Conservation (phyloP, 306 rosid genomes). For the Cicer judaicum region DNA sequence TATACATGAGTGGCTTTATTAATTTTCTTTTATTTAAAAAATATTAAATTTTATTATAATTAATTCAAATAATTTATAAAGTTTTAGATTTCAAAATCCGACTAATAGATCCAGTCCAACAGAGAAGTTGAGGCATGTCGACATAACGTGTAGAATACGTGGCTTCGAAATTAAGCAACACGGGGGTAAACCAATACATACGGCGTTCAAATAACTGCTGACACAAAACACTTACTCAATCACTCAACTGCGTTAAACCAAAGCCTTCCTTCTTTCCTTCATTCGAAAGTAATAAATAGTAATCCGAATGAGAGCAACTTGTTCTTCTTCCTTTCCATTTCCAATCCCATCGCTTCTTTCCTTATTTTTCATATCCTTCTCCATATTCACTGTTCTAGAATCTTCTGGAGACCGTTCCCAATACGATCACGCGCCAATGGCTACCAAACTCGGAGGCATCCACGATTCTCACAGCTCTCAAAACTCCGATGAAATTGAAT, state of each 20-base stretch:
- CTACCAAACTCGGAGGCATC: conserved; percentile 63
- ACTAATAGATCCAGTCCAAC: too few relatives aligned
- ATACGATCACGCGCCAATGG: conserved; percentile 54
- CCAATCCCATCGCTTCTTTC: neutral
- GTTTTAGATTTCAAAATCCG: too few relatives aligned
- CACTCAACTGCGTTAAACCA: conserved; percentile 1
- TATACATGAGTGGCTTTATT: too few relatives aligned
- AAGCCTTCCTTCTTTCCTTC: conserved; percentile 27
- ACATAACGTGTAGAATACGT: neutral
- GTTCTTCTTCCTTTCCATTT: neutral
- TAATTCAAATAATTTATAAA: too few relatives aligned
- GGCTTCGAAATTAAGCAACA: conserved; percentile 12
- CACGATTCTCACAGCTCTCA: conserved; percentile 53
- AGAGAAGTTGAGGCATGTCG: too few relatives aligned
- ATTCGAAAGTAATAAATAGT: neutral
- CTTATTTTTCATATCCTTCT: conserved; percentile 9
- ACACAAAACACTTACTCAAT: neutral
- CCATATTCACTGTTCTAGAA: conserved; percentile 6
- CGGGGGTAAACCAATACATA: neutral
- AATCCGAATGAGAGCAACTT: conserved; percentile 44
- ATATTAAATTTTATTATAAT: too few relatives aligned
- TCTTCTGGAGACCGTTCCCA: conserved; percentile 41
- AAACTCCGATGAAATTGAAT: conserved; percentile 62
- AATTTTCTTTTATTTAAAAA: too few relatives aligned
- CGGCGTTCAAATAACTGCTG: neutral